Percentiles rank a stretch among this genome's conserved stretches.
These are phyloP conservation scores for Epichloe elymi DNA, from an alignment of 2,329 filamentous ascomycete genomes.

Conservation along the genomic window DNA sequence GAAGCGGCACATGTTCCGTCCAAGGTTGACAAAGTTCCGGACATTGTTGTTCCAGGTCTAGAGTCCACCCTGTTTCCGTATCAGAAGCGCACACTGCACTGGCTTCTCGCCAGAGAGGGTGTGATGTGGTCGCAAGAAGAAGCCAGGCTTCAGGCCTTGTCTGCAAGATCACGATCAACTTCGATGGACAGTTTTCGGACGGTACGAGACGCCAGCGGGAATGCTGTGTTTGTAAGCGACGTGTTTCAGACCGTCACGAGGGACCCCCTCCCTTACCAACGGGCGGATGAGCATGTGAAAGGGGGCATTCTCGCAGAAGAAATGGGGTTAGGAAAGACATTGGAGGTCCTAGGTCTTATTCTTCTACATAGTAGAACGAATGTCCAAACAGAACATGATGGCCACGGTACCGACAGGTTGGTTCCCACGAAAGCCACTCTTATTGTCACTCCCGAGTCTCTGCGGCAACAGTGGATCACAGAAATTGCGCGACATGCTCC, in stretches of 20 bases:
- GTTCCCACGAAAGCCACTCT: constrained; percentile 41
- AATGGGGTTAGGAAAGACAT: constrained; percentile 73
- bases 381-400: constrained; percentile 2
- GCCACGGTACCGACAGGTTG: constrained; percentile 29
- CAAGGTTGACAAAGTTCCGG: constrained; percentile 24
- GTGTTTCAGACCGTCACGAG: constrained; percentile 46
- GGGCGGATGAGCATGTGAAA: constrained; percentile 27
- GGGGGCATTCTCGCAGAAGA: constrained; percentile 65
- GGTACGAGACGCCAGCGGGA: constrained; percentile 20
- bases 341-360: constrained; percentile 63
- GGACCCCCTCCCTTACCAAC: constrained; percentile 31
- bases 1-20: constrained; percentile 51
- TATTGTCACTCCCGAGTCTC: constrained; percentile 44
- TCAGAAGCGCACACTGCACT: constrained; percentile 55
- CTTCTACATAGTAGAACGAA: constrained; percentile 36
- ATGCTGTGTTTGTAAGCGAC: constrained; percentile 43
- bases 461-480: constrained; percentile 47
- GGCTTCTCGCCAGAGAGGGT: constrained; percentile 56
- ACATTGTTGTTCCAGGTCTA: constrained; percentile 30
- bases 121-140: constrained; percentile 29
- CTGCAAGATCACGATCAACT: neutral
- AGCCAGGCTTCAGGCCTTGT: constrained; percentile 9
- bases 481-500: constrained; percentile 49
- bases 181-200: constrained; percentile 18
- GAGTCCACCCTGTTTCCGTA: constrained; percentile 53